A percentile compares a stretch with the other conserved stretches of the same genome.
phyloP scores from a whole-genome alignment of 1,284 basidiomycete species.

The Leccinum pachyderme region DNA sequence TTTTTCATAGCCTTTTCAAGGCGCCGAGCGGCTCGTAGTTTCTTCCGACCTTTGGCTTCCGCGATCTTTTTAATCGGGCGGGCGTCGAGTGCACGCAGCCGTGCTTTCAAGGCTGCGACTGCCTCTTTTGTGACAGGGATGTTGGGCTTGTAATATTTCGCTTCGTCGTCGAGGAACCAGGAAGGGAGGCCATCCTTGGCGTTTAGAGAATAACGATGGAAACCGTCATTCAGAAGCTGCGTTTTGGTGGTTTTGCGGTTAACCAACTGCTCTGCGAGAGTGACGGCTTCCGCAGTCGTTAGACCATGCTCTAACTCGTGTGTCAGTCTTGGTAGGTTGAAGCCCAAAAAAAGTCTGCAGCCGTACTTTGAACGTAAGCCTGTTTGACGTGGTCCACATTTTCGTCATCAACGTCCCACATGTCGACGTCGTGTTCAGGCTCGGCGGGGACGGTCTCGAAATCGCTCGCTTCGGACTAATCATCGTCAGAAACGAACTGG shows the following conservation, averaged over 20 bases:
- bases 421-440: conserved; percentile 55
- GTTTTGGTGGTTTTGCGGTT: conserved; percentile 91
- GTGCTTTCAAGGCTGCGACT: conserved; percentile 80
- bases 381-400: conserved; percentile 76
- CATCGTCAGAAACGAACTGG: conserved; percentile 14
- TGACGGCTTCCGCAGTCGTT: conserved; percentile 88
- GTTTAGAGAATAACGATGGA: conserved; percentile 90
- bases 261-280: conserved; percentile 89
- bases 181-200: conserved; percentile 89
- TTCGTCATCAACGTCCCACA: conserved; percentile 84
- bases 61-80: conserved; percentile 99
- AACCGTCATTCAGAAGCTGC: conserved; percentile 92
- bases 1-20: conserved; percentile 95
- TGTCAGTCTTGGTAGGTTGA: neutral
- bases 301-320: conserved; percentile 72
- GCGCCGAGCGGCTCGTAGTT: conserved; percentile 82
- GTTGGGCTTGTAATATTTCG: conserved; percentile 91
- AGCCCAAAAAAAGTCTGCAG: conserved; percentile 4
- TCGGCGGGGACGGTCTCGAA: conserved; percentile 31
- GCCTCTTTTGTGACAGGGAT: conserved; percentile 98
- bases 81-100: conserved; percentile 92
- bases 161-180: conserved; percentile 98
- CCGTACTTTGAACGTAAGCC: conserved; percentile 70
- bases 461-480: conserved; percentile 21
- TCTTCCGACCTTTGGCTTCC: conserved; percentile 98